A percentile compares a stretch with the other conserved stretches of the same genome.
Evolutionary conservation across 73 alveolate species (phyloP).

Genomic region (Uronychia setigera): DNA sequence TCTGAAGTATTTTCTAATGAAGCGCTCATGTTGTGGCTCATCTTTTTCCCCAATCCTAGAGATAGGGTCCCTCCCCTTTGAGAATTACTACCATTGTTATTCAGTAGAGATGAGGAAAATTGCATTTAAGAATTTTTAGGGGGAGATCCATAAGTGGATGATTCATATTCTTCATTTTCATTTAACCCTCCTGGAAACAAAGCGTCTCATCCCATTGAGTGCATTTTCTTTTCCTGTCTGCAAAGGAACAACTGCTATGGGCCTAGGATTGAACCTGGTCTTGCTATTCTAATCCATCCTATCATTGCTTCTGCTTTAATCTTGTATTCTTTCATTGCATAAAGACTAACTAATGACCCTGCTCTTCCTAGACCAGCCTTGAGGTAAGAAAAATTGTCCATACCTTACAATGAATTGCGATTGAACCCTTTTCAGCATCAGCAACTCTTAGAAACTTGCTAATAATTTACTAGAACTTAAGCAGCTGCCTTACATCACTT

Average conservation of each 20-base stretch:
- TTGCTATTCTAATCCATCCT: slow-evolving; percentile 74
- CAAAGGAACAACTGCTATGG: slow-evolving; percentile 50
- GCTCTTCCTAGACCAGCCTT: slow-evolving; percentile 97
- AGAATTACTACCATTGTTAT: no score
- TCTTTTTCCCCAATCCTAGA: no score
- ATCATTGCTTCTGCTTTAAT: slow-evolving; percentile 77
- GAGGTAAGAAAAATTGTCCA: not conserved
- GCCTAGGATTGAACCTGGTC: slow-evolving; percentile 85
- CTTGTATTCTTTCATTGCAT: slow-evolving; percentile 78
- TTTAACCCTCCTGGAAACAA: no score
- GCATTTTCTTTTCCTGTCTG: slow-evolving; percentile 32
- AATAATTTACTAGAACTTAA: slow-evolving; percentile 59
- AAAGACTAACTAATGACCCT: slow-evolving; percentile 85
- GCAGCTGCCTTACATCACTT: slow-evolving; percentile 17
- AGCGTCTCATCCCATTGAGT: slow-evolving; percentile 34
- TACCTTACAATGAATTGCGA: slow-evolving; percentile 95
- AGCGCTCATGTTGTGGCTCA: no score
- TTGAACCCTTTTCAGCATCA: slow-evolving; percentile 79
- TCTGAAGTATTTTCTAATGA: no score
- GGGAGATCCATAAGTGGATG: no score
- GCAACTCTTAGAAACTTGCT: slow-evolving; percentile 70
- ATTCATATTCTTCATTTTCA: no score
- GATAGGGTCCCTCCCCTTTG: no score
- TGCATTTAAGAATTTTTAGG: no score
- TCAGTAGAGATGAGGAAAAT: no score